Percentiles rank a stretch among this genome's conserved stretches.
Evolutionary conservation across 352 stramenopile genomes (phyloP).

Genomic region (Pythium coloratum): DNA sequence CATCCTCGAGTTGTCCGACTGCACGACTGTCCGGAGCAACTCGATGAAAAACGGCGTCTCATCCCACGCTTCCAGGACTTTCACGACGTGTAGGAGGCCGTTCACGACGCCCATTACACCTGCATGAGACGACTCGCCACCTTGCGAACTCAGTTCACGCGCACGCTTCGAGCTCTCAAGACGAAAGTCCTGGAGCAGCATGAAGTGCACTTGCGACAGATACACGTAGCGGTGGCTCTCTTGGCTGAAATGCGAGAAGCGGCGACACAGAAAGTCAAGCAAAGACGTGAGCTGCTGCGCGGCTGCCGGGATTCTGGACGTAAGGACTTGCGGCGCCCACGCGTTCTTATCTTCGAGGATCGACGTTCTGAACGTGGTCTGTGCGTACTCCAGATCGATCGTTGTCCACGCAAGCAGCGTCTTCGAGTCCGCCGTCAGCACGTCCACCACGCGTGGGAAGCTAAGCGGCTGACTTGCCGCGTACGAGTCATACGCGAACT

Average conservation of each 20-base stretch:
- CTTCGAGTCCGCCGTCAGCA: conserved; percentile 49
- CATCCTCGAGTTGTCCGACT: conserved; percentile 51
- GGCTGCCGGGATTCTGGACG: background rate
- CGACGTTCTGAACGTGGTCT: conserved; percentile 30
- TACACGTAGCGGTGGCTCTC: conserved; percentile 79
- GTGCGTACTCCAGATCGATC: conserved; percentile 55
- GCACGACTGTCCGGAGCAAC: conserved; percentile 53
- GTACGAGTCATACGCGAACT: conserved; percentile 63
- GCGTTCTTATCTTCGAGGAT: conserved; percentile 15
- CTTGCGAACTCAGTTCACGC: conserved; percentile 1
- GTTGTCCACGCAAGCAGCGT: conserved; percentile 71
- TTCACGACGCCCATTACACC: conserved; percentile 57
- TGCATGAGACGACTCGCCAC: conserved; percentile 14
- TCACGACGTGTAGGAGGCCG: conserved; percentile 40
- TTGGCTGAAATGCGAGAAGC: conserved; percentile 60
- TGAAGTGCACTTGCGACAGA: conserved; percentile 65
- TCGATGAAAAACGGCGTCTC: conserved; percentile 71
- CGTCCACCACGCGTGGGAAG: conserved; percentile 65
- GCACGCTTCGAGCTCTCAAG: conserved; percentile 19
- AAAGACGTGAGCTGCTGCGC: conserved; percentile 46
- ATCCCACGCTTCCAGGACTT: conserved; percentile 55
- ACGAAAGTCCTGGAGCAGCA: conserved; percentile 39
- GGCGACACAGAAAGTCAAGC: conserved; percentile 67
- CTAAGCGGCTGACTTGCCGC: conserved; percentile 32
- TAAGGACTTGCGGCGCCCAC: conserved; percentile 4